Base-by-base conservation (phyloP, 2,329 filamentous ascomycete species). In the Clonostachys sp. region DNA sequence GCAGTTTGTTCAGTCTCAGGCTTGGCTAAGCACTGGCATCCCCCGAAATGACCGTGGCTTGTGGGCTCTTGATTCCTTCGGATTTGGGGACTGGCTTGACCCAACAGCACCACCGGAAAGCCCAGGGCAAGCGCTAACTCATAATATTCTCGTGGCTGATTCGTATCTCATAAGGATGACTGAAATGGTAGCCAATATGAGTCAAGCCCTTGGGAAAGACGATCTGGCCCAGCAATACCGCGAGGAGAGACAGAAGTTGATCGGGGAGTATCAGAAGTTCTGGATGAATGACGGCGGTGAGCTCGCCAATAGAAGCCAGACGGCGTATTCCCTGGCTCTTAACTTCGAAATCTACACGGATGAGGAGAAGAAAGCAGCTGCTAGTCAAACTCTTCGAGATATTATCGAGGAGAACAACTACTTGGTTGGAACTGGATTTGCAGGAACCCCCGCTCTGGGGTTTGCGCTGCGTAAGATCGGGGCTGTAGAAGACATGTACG, bases 61-160 rank as follows among this genome's bases (percentile, higher is more conserved):
- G 1, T 77, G 74, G 73, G 55, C 65, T 41, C 59, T 58, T 5
- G 55, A 52, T 24, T 48, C 49, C 10, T 61, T 60, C 41, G 72
- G 76, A 48, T 65, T 65, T 35, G 63, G 71, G 33, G 74, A 77
- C 51, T 77, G 74, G 74, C 63, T 77, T 2, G 74, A 75, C 46
- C 74, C 74, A 0, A 62, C 63, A 5, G 65, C 74, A 1, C 72
- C 73, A 0, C 61, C 66, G 0, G 60, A 70, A 1, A 53, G 65
- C 9, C 64, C 74, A 0, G 65, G 61, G 4, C 56, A 56, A 14
- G 70, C 68, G 1, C 66, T 63, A 0, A 76, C 73, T 0, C 60
- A 68, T 36, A 57, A 62, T 1, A 58, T 61, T 4, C 61, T 73
- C 2, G 71, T 76, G 1, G 70, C 73, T 1, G 71, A 77, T 46